These are phyloP conservation scores for Macrolepiota fuliginosa DNA, from an alignment of 768 basidiomycete species.

Conservation along the genomic window DNA sequence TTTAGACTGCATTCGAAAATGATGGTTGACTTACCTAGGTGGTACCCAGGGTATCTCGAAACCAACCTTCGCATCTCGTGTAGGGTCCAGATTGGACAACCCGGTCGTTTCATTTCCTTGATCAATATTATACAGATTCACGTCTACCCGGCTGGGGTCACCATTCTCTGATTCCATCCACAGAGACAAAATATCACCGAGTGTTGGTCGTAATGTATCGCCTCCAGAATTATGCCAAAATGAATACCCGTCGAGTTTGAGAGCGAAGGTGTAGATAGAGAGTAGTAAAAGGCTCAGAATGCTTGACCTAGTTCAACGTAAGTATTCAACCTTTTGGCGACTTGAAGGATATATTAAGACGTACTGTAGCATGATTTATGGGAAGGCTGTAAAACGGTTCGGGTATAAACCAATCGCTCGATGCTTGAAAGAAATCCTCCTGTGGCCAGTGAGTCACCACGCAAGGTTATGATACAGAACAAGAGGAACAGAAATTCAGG, in stretches of 20 bases:
- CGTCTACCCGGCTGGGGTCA: slow-evolving; percentile 1
- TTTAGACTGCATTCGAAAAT: not conserved
- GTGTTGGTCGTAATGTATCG: not conserved
- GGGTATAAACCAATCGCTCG: too few species aligned
- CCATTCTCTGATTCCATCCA: not conserved
- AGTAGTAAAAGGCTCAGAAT: not conserved
- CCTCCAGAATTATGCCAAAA: slow-evolving; percentile 1
- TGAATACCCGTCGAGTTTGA: not conserved
- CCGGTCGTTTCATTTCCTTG: not conserved
- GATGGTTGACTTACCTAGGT: not conserved
- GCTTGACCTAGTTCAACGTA: not conserved
- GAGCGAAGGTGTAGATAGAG: not conserved
- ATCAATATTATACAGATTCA: slow-evolving; percentile 4
- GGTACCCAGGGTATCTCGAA: slow-evolving; percentile 4
- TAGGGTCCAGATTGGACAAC: not conserved
- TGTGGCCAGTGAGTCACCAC: too few species aligned
- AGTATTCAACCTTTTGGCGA: not conserved
- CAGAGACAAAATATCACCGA: not conserved
- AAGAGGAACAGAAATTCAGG: too few species aligned
- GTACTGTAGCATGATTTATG: not conserved
- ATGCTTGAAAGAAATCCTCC: too few species aligned
- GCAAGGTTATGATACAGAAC: too few species aligned
- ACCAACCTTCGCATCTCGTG: not conserved
- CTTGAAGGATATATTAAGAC: not conserved
- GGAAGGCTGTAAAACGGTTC: too few species aligned